phyloP scores from a whole-genome alignment of 208 protist species.

The Trypanosomatidae sp. region DNA sequence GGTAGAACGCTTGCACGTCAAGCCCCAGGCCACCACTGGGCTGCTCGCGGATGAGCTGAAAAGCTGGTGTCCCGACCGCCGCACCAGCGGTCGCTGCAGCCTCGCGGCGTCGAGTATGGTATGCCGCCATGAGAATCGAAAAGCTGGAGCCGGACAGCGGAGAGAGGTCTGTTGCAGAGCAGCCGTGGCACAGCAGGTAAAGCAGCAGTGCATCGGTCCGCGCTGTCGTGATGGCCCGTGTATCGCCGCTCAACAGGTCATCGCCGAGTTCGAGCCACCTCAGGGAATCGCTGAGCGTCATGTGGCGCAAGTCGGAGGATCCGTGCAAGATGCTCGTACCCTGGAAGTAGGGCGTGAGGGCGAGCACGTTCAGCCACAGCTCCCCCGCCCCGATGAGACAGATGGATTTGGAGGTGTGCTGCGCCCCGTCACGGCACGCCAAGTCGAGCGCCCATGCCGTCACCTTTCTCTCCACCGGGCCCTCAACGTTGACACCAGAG shows the following conservation, averaged over 20 bases:
- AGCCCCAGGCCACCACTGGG: slow-evolving; percentile 6
- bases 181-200: slow-evolving; percentile 59
- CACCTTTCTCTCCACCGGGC: slow-evolving; percentile 82
- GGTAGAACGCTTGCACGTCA: slow-evolving; percentile 19
- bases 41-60: slow-evolving; percentile 15
- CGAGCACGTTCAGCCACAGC: slow-evolving; percentile 72
- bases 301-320: slow-evolving; percentile 53
- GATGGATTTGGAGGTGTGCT: slow-evolving; percentile 57
- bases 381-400: slow-evolving; percentile 70
- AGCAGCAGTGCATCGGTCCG: slow-evolving; percentile 80
- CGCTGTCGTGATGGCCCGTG: slow-evolving; percentile 39
- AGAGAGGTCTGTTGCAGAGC: slow-evolving; percentile 49
- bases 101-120: slow-evolving; percentile 25
- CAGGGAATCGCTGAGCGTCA: slow-evolving; percentile 55
- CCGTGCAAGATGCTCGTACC: slow-evolving; percentile 55
- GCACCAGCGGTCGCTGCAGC: background rate
- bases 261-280: slow-evolving; percentile 72
- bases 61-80: background rate
- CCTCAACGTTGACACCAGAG: slow-evolving; percentile 59
- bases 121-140: slow-evolving; percentile 46
- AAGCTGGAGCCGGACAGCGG: slow-evolving; percentile 37
- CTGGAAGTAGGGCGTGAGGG: slow-evolving; percentile 73
- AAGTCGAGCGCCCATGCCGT: slow-evolving; percentile 85
- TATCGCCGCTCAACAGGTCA: slow-evolving; percentile 42
- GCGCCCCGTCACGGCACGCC: slow-evolving; percentile 58